Evolutionary conservation across 352 stramenopile species (phyloP), one percentile per base, ranked within the genome.

Genomic region (Phytopythium ostracodes): DNA sequence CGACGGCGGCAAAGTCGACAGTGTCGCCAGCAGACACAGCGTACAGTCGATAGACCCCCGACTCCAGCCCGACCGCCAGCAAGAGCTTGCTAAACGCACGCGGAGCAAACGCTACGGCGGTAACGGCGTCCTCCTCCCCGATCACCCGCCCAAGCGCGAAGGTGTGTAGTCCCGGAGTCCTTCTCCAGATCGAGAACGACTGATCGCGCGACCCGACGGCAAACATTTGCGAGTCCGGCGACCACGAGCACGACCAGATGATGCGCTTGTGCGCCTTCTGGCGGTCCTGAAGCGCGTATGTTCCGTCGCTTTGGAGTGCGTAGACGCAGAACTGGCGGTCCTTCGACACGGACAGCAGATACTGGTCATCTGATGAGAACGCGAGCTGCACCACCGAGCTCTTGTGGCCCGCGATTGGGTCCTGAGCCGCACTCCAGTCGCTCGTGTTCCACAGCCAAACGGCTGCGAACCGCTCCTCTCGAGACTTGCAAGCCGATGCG

Each of bases 231-330:
- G 80, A 86, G 63, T 91, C 75, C 5, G 81, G 77, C 5, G 81
- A 63, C 84, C 84, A 94, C 20, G 78, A 79, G 46, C 82, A 92
- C 57, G 73, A 89, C 84, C 84, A 94, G 47, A 94, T 87, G 40
- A 91, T 94, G 8, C 84, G 77, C 52, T 87, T 81, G 63, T 94
- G 84, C 15, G 79, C 79, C 67, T 89, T 92, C 38, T 84, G 63
- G 10, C 67, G 71, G n/a, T 80, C 59, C 9, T 69, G 47, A 11
- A 91, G 70, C 12, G 49, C 50, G 57, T 77, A 94, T 18, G 67
- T 65, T 1, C 53, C 60, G 20, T 70, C 68, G 14, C 43, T 15
- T 11, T 65, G 47, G 20, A 60, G 69, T n/a, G 75, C 57, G 49
- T 87, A 92, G 0, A 94, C 56, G 59, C 82, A 92, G 15, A 92